A percentile compares a stretch with the other conserved stretches of the same genome.
Conservation (phyloP, 306 rosid genomes). For the Dryas octopetala region DNA sequence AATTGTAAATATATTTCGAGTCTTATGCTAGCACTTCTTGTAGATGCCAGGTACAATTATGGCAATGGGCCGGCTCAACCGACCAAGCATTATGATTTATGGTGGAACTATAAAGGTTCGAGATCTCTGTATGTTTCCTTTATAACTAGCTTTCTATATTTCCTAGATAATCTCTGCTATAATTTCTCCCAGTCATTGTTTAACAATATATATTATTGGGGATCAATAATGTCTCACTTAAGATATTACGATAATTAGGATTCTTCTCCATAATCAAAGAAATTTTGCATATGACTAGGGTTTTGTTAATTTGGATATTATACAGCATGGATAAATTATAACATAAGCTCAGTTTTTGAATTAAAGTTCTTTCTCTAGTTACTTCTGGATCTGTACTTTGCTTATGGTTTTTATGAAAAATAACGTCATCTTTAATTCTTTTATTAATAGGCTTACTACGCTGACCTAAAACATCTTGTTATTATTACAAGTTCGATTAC, state of each 20-base stretch:
- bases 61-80: constrained; percentile 93
- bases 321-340: background rate
- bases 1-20: background rate
- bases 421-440: background rate
- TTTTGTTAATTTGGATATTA: background rate
- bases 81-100: constrained; percentile 94
- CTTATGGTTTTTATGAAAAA: too few species aligned
- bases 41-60: constrained; percentile 99
- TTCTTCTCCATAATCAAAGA: background rate
- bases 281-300: background rate
- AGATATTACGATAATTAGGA: background rate
- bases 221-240: too few species aligned
- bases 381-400: background rate
- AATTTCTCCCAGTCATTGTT: background rate
- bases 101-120: constrained; percentile 93
- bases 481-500: background rate
- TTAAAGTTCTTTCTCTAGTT: background rate
- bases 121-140: background rate
- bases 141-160: background rate
- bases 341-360: background rate
- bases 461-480: background rate
- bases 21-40: constrained; percentile 8
- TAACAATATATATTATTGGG: background rate
- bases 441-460: background rate
- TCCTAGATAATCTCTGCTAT: background rate